Evolutionary conservation across 345 rosid species (phyloP), one percentile per base, ranked within the genome.

Genomic region (Brassica carinata): DNA sequence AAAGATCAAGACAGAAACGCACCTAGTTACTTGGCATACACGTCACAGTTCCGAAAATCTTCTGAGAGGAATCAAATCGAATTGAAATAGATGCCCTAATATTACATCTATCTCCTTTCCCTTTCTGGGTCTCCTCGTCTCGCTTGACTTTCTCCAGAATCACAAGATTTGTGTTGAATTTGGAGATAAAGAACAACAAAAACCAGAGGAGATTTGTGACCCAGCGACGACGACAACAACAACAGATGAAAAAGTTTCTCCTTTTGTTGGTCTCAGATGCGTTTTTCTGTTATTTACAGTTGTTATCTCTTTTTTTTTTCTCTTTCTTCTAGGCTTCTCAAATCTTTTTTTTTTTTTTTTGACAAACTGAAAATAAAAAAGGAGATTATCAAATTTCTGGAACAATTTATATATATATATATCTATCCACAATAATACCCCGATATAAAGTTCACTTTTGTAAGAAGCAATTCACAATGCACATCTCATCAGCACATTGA

Each of bases 21-120:
- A 81, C 84, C 80, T 81, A 70, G 63, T 75, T 76, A 69, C 84
- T 81, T 75, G 79, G 14, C 17, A 1, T 18, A 5, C 83, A 82
- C 67, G 81, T 9, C 67, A 75, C 40, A 51, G 63, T 78, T 51
- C 73, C 18, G 17, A 14, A 19, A 17, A 19, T 51, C 5, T 14
- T 30, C 0, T 7, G 7, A 13, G 4, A 71, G 26, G 17, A 51
- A 64, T 77, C 0, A 53, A 57, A 3, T 11, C 38, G 38, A 34
- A 34, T 34, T 34, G 64, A 1, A 59, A 19, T 19, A 2, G 9
- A 59, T 59, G 64, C 30, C 64, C 30, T 19, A 59, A 19, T 26
- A 4, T 43, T 5, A 43, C 38, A 63, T 23, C 8, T 26, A 26
- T 1, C 15, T 23, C 38, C 68, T 38, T 38, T 11, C 5, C 64